Evolutionary conservation across 306 rosid species (phyloP).

Genomic region (Heteromeles arbutifolia): DNA sequence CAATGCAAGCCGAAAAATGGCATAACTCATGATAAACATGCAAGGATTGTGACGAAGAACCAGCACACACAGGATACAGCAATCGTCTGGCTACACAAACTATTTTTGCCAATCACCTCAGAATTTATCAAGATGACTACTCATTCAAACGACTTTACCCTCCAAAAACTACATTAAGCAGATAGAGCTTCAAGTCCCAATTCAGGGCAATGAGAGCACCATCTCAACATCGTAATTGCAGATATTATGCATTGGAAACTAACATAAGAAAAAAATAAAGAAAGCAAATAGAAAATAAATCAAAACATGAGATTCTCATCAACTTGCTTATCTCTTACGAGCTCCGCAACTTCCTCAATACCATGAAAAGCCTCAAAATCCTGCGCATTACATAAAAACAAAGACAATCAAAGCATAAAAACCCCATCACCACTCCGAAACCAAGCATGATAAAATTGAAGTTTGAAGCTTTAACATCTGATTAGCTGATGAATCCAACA

Average conservation of each 20-base stretch:
- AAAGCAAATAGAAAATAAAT: neutral
- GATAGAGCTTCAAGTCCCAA: neutral
- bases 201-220: too few species aligned
- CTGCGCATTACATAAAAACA: too few species aligned
- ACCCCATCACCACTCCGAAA: neutral
- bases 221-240: too few species aligned
- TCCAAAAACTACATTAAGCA: neutral
- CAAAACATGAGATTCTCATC: slow-evolving; percentile 87
- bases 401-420: too few species aligned
- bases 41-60: too few species aligned
- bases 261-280: too few species aligned
- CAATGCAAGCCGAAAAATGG: neutral
- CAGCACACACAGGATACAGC: too few species aligned
- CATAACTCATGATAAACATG: neutral
- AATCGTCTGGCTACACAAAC: too few species aligned
- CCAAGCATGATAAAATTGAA: neutral
- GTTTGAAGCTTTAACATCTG: slow-evolving; percentile 55
- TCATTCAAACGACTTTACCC: neutral
- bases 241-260: too few species aligned
- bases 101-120: too few species aligned
- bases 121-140: neutral
- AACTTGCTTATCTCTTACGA: slow-evolving; percentile 71
- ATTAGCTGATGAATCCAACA: slow-evolving; percentile 85
- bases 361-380: slow-evolving; percentile 71
- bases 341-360: slow-evolving; percentile 80